Conservation (phyloP, 148 eudicot species). For the Amaranthus hypochondriacus region DNA sequence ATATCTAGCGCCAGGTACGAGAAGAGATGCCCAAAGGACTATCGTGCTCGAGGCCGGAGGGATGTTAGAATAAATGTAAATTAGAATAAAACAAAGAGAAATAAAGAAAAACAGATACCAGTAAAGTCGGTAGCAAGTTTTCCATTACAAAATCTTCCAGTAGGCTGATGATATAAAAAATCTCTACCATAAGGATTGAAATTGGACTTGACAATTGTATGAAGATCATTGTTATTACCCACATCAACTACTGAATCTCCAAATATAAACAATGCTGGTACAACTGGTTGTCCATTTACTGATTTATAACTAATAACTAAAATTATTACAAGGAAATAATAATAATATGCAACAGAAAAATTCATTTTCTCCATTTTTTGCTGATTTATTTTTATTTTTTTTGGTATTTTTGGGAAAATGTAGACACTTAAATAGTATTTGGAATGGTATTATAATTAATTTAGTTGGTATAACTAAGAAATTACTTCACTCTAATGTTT, state of each 20-base stretch:
- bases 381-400: neutral
- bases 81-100: too few relatives aligned
- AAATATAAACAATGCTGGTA: slow-evolving; percentile 80
- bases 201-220: slow-evolving; percentile 68
- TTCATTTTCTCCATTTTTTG: slow-evolving; percentile 9
- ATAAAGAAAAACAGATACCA: slow-evolving; percentile 33
- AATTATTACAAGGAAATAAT: neutral
- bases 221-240: slow-evolving; percentile 76
- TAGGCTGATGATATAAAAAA: slow-evolving; percentile 44
- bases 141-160: slow-evolving; percentile 95
- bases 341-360: neutral
- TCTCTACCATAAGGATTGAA: slow-evolving; percentile 94
- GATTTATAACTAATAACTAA: neutral
- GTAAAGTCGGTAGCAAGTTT: slow-evolving; percentile 88
- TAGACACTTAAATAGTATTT: slow-evolving; percentile 11
- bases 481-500: neutral
- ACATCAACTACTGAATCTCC: slow-evolving; percentile 85
- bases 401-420: neutral
- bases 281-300: slow-evolving; percentile 60
- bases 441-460: neutral
- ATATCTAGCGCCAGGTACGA: too few relatives aligned
- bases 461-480: neutral
- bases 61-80: too few relatives aligned
- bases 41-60: too few relatives aligned
- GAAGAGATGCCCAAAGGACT: too few relatives aligned